These are phyloP conservation scores for Cynara cardunculus DNA, from an alignment of 129 eudicot species.

Conservation along the genomic window DNA sequence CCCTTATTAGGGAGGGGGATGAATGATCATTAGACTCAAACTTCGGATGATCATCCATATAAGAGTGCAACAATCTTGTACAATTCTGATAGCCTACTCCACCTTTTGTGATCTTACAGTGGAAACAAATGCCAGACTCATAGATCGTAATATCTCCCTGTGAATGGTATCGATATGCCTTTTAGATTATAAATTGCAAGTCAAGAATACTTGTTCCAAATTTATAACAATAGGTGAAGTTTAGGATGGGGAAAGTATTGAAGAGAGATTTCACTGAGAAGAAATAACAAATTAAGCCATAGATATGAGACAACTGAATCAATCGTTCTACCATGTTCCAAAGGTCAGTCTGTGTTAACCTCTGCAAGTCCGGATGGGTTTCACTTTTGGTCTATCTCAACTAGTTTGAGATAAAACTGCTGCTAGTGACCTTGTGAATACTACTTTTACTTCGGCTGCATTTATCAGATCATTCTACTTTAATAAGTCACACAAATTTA, in stretches of 20 bases:
- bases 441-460: background rate
- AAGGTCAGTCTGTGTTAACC: background rate
- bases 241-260: background rate
- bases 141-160: background rate
- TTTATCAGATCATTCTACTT: background rate
- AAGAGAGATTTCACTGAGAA: background rate
- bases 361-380: background rate
- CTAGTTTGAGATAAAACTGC: background rate
- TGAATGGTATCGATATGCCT: background rate
- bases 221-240: background rate
- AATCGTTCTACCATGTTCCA: background rate
- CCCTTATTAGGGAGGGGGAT: background rate
- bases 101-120: background rate
- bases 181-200: background rate
- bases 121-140: background rate
- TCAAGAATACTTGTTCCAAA: background rate
- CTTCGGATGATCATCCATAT: background rate
- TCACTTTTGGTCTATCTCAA: background rate
- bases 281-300: constrained; percentile 1
- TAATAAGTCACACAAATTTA: background rate
- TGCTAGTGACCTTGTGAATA: background rate
- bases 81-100: background rate
- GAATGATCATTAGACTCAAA: background rate
- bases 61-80: background rate
- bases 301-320: background rate